phyloP scores from a whole-genome alignment of 192 early-diverging fungal species.

The Linnemannia exigua region DNA sequence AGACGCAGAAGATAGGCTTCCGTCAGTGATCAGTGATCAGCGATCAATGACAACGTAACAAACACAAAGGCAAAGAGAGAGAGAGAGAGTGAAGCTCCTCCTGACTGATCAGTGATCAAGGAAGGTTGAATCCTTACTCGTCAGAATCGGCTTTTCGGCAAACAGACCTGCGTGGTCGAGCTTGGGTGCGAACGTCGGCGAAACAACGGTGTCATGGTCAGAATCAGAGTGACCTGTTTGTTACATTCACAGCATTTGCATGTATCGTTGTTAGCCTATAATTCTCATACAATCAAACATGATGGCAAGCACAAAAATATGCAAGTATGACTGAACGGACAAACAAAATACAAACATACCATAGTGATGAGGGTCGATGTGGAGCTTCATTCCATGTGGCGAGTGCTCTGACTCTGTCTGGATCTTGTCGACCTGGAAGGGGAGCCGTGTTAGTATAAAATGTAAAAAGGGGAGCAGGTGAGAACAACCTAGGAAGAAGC shows the following conservation, averaged over 20 bases:
- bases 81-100: not conserved
- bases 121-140: not conserved
- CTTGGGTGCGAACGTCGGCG: not conserved
- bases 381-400: not conserved
- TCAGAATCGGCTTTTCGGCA: not conserved
- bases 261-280: not conserved
- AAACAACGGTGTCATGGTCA: slow-evolving; percentile 4
- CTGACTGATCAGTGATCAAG: not conserved
- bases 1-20: not conserved
- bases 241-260: not conserved
- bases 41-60: not conserved
- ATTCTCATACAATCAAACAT: not conserved
- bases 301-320: not conserved
- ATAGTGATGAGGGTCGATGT: not conserved
- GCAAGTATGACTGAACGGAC: too few relatives aligned
- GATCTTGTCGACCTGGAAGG: slow-evolving; percentile 16
- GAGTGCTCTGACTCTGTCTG: not conserved
- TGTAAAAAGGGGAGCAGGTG: too few relatives aligned
- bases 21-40: not conserved
- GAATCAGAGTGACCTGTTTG: slow-evolving; percentile 1
- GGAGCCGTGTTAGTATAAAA: too few relatives aligned
- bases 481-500: too few relatives aligned
- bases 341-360: not conserved
- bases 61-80: too few relatives aligned
- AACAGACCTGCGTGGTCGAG: not conserved